Evolutionary conservation across 2,329 filamentous ascomycete genomes (phyloP).

Genomic region (Fusarium drepaniforme): DNA sequence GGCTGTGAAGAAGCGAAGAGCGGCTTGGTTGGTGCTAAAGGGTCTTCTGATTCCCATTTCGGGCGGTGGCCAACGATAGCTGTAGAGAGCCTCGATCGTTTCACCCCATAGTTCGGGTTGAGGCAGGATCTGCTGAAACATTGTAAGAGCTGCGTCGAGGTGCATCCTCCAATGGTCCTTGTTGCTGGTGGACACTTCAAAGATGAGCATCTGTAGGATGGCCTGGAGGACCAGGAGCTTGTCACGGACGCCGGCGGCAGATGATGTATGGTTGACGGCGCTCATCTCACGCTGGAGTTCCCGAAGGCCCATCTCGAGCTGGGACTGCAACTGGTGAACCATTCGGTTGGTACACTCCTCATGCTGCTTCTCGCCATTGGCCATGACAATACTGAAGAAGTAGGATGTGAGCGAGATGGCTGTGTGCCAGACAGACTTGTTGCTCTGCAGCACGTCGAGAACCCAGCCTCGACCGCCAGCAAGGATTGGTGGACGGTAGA

Average conservation of each 20-base stretch:
- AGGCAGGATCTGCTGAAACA: conserved; percentile 61
- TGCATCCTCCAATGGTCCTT: conserved; percentile 64
- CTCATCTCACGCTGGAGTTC: conserved; percentile 59
- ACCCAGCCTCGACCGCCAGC: conserved; percentile 72
- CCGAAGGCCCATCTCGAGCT: conserved; percentile 58
- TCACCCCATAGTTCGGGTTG: conserved; percentile 52
- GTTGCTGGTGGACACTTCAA: conserved; percentile 60
- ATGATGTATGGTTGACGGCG: conserved; percentile 48
- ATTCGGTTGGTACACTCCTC: conserved; percentile 51
- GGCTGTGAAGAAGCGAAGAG: conserved; percentile 60
- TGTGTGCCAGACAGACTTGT: conserved; percentile 69
- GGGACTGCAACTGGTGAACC: conserved; percentile 56
- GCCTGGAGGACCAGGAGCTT: conserved; percentile 60
- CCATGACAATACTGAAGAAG: conserved; percentile 64
- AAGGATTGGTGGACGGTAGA: conserved; percentile 68
- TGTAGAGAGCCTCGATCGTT: conserved; percentile 48
- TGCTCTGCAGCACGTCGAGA: conserved; percentile 66
- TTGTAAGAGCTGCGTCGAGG: conserved; percentile 61
- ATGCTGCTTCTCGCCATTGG: conserved; percentile 48
- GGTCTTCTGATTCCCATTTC: conserved; percentile 50
- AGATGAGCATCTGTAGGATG: conserved; percentile 66
- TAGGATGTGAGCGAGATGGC: conserved; percentile 68
- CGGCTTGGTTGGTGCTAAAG: conserved; percentile 60
- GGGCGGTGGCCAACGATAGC: conserved; percentile 50
- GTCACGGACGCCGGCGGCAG: conserved; percentile 47